Conservation (phyloP, 1,139 yeast genomes). For the Spathaspora sp. region DNA sequence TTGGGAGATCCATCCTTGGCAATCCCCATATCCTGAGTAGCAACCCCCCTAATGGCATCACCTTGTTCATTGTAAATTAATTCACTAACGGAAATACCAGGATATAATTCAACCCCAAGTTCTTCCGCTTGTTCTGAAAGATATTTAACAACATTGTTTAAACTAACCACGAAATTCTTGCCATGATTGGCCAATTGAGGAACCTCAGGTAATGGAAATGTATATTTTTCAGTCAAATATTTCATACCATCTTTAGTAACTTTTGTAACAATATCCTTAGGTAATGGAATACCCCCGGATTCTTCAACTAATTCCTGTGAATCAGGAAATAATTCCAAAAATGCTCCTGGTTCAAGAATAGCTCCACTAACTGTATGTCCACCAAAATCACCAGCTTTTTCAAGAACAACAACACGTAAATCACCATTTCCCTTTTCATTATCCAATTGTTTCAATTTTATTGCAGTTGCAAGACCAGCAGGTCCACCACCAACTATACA, state of each 20-base stretch:
- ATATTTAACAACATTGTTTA: constrained; percentile 79
- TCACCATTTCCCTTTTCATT: constrained; percentile 64
- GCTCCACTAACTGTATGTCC: constrained; percentile 93
- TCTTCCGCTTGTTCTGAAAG: constrained; percentile 89
- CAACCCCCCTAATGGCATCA: constrained; percentile 76
- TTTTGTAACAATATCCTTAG: constrained; percentile 68
- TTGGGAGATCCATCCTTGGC: constrained; percentile 73
- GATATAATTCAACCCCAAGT: constrained; percentile 89
- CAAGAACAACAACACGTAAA: constrained; percentile 81
- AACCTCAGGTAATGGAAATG: constrained; percentile 84
- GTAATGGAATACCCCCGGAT: constrained; percentile 64
- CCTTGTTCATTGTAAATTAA: constrained; percentile 60
- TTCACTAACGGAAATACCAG: constrained; percentile 88
- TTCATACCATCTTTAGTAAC: constrained; percentile 74
- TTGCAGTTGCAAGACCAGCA: constrained; percentile 94
- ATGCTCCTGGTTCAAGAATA: constrained; percentile 84
- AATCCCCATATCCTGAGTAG: constrained; percentile 90
- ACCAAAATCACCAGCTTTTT: constrained; percentile 91
- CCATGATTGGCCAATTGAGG: constrained; percentile 84
- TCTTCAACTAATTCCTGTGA: constrained; percentile 51
- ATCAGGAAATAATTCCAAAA: constrained; percentile 84
- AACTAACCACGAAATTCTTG: constrained; percentile 80
- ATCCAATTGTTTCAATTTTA: constrained; percentile 81
- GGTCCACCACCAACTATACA: constrained; percentile 98
- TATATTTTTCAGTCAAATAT: constrained; percentile 53